Conservation (phyloP, 345 rosid species). For the Erodium maritimum region DNA sequence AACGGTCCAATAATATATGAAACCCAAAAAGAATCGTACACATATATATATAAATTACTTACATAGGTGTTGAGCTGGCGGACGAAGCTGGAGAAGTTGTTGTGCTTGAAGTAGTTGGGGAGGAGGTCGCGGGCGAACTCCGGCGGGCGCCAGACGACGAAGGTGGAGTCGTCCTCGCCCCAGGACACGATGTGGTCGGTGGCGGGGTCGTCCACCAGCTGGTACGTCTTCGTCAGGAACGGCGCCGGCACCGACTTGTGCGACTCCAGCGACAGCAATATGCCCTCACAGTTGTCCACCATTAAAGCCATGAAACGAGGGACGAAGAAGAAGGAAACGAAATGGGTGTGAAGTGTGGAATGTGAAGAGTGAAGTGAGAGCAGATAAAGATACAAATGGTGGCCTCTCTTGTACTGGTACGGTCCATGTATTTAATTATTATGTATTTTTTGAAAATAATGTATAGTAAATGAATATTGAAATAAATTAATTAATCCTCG, state of each 20-base stretch:
- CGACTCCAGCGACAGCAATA: conserved; percentile 69
- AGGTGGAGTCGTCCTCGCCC: conserved; percentile 85
- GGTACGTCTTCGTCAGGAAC: conserved; percentile 89
- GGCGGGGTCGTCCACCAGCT: conserved; percentile 77
- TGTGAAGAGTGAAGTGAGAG: too few species aligned
- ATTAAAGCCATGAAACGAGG: conserved; percentile 6
- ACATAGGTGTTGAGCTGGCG: conserved; percentile 97
- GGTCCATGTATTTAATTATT: too few species aligned
- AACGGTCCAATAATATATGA: too few species aligned
- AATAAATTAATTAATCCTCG: too few species aligned
- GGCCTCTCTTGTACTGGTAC: too few species aligned
- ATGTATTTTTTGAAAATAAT: too few species aligned
- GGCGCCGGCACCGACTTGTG: conserved; percentile 93
- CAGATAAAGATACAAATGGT: too few species aligned
- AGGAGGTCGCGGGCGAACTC: conserved; percentile 95
- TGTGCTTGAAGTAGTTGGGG: conserved; percentile 94
- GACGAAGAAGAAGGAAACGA: too few species aligned
- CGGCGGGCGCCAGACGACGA: conserved; percentile 87
- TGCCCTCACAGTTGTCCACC: conserved; percentile 46
- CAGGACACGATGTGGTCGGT: conserved; percentile 86
- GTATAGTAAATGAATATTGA: too few species aligned
- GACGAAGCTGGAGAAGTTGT: conserved; percentile 95
- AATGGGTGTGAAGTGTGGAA: too few species aligned
- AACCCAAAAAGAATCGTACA: too few species aligned
- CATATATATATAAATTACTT: conserved; percentile 15